phyloP scores from a whole-genome alignment of 2,329 filamentous ascomycete species.

The Aspergillus niger region DNA sequence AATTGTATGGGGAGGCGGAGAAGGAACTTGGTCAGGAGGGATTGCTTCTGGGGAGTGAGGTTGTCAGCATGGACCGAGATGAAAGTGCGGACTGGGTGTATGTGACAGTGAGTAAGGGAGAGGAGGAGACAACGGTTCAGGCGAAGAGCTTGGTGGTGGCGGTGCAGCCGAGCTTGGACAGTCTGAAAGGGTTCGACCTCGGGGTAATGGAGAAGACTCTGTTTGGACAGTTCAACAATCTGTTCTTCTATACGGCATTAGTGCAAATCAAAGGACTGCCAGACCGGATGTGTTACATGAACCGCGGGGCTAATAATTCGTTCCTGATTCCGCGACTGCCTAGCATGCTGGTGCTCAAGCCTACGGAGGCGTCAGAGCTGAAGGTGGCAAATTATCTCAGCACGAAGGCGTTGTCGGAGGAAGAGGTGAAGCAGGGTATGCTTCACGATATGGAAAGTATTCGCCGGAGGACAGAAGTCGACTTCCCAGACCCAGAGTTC shows the following conservation, averaged over 20 bases:
- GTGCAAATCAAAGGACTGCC: constrained; percentile 32
- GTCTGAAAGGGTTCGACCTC: constrained; percentile 36
- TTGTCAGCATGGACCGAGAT: background rate
- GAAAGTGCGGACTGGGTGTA: background rate
- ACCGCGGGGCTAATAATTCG: background rate
- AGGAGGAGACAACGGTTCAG: constrained; percentile 30
- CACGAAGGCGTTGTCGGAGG: constrained; percentile 1
- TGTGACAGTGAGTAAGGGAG: constrained; percentile 29
- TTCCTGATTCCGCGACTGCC: constrained; percentile 15
- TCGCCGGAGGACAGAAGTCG: background rate
- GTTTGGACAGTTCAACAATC: constrained; percentile 31
- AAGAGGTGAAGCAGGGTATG: constrained; percentile 5
- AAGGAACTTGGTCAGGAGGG: background rate
- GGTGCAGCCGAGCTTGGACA: constrained; percentile 38
- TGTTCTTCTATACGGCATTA: constrained; percentile 34
- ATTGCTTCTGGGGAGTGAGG: background rate
- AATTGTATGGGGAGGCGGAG: background rate
- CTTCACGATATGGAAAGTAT: background rate
- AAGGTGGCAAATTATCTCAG: constrained; percentile 9
- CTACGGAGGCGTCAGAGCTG: background rate
- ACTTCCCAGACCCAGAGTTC: constrained; percentile 11
- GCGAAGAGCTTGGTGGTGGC: constrained; percentile 42
- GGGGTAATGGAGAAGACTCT: constrained; percentile 31
- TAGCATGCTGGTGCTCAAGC: constrained; percentile 8
- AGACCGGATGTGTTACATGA: background rate